Percentiles rank a stretch among this genome's conserved stretches.
phyloP scores from a whole-genome alignment of 495 filamentous ascomycete genomes.

The Podospora australis region DNA sequence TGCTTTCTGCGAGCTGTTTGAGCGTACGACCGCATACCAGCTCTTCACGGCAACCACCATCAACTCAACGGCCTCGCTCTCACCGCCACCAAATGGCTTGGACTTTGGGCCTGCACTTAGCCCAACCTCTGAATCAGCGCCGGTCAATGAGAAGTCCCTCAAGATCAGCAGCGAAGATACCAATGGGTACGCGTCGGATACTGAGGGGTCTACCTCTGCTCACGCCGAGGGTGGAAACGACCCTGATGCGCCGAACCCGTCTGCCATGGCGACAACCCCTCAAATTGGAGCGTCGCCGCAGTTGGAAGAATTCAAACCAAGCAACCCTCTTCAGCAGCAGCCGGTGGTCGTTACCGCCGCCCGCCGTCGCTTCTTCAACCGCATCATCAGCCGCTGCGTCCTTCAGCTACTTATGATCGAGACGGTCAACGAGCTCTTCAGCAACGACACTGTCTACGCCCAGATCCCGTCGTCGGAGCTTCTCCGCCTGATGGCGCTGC shows the following conservation, averaged over 20 bases:
- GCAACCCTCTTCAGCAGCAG: slow-evolving; percentile 67
- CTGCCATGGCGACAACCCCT: slow-evolving; percentile 21
- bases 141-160: slow-evolving; percentile 47
- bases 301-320: slow-evolving; percentile 85
- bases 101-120: slow-evolving; percentile 39
- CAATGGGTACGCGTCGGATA: slow-evolving; percentile 25
- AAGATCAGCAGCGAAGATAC: slow-evolving; percentile 56
- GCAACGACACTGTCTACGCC: slow-evolving; percentile 89
- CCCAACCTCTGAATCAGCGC: slow-evolving; percentile 30
- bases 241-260: slow-evolving; percentile 4
- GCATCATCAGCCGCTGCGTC: slow-evolving; percentile 98
- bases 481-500: slow-evolving; percentile 81
- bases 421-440: slow-evolving; percentile 96
- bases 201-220: not conserved
- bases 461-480: slow-evolving; percentile 86
- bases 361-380: slow-evolving; percentile 94
- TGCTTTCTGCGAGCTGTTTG: slow-evolving; percentile 91
- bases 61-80: slow-evolving; percentile 39
- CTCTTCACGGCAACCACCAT: slow-evolving; percentile 81
- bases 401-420: slow-evolving; percentile 98
- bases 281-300: slow-evolving; percentile 32
- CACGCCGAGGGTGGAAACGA: not conserved
- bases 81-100: slow-evolving; percentile 35
- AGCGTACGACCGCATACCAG: slow-evolving; percentile 86
- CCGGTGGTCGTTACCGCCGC: slow-evolving; percentile 87